phyloP scores from a whole-genome alignment of 108 stramenopile genomes.

The Nitzschia sp. region DNA sequence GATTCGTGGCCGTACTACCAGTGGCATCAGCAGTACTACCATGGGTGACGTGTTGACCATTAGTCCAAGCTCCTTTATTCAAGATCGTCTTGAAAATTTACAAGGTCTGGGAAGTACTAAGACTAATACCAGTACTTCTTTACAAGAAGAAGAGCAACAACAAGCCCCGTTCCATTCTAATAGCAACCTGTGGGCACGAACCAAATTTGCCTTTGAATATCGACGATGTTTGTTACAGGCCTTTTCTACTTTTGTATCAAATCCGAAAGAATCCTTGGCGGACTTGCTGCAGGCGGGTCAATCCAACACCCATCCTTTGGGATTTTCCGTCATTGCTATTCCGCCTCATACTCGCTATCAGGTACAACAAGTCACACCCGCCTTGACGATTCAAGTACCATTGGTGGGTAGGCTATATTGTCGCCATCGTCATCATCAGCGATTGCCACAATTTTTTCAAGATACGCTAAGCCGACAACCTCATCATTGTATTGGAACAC shows the following conservation, averaged over 20 bases:
- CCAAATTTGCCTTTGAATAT: neutral
- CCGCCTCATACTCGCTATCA: neutral
- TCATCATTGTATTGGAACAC: neutral
- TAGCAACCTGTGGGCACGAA: neutral
- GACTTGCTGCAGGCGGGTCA: neutral
- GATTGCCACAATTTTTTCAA: neutral
- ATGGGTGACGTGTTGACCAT: neutral
- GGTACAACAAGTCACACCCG: neutral
- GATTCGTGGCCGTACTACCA: neutral
- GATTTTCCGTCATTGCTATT: neutral
- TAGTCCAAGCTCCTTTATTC: neutral
- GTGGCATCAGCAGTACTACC: neutral
- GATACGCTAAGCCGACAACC: neutral
- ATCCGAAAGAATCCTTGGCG: neutral
- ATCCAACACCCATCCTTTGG: neutral
- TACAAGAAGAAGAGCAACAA: neutral
- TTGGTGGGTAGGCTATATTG: neutral
- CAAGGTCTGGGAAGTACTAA: neutral
- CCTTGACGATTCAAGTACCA: neutral
- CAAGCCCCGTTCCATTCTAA: neutral
- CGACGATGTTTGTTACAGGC: neutral
- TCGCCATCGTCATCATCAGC: neutral
- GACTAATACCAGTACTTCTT: neutral
- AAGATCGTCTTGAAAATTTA: neutral
- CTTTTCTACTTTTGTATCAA: neutral